phyloP scores from a whole-genome alignment of 2,329 filamentous ascomycete genomes.

The Elsinoe batatas region DNA sequence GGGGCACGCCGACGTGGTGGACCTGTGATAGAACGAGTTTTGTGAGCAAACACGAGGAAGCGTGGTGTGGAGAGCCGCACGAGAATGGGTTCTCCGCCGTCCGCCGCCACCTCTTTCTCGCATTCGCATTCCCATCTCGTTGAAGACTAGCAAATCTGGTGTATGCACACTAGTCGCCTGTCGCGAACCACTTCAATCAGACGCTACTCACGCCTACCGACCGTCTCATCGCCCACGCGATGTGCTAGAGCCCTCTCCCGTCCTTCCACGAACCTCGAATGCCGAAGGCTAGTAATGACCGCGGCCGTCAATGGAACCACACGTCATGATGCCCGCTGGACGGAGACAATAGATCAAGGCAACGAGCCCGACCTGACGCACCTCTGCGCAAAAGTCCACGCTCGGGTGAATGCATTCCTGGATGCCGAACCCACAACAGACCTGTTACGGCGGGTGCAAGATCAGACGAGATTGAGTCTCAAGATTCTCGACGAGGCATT shows the following conservation, averaged over 20 bases:
- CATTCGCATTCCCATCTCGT: neutral
- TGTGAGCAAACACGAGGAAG: neutral
- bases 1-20: too few species aligned
- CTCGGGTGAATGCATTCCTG: constrained; percentile 57
- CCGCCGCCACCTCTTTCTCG: constrained; percentile 1
- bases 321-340: constrained; percentile 16
- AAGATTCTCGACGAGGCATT: constrained; percentile 66
- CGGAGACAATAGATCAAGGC: constrained; percentile 33
- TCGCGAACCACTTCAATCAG: neutral
- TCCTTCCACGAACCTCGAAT: neutral
- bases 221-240: neutral
- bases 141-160: neutral
- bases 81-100: neutral
- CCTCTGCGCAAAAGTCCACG: constrained; percentile 44
- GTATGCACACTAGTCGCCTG: neutral
- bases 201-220: too few species aligned
- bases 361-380: constrained; percentile 38
- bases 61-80: neutral
- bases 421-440: constrained; percentile 47
- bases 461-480: constrained; percentile 63
- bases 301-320: neutral
- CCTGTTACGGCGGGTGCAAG: constrained; percentile 56
- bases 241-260: neutral
- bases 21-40: too few species aligned
- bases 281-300: constrained; percentile 12